phyloP scores from a whole-genome alignment of 2,329 filamentous ascomycete genomes.

The Fusarium sp. region DNA sequence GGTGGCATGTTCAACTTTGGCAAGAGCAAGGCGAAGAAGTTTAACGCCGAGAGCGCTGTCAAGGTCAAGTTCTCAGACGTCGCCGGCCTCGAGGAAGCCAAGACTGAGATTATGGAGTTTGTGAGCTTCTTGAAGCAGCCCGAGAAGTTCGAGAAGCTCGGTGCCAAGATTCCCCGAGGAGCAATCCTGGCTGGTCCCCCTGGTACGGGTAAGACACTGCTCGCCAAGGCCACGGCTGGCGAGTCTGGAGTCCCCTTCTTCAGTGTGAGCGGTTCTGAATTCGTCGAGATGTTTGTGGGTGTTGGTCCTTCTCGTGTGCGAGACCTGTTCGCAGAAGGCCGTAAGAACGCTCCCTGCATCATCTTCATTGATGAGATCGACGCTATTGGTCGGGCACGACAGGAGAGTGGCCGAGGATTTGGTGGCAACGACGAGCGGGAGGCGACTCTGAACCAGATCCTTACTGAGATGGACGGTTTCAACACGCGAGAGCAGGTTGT shows the following conservation, averaged over 20 bases:
- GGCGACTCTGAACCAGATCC: slow-evolving; percentile 95
- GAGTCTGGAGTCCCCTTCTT: slow-evolving; percentile 98
- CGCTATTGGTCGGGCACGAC: slow-evolving; percentile 91
- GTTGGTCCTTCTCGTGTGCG: slow-evolving; percentile 95
- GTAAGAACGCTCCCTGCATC: slow-evolving; percentile 97
- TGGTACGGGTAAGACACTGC: slow-evolving; percentile 96
- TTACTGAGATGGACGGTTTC: slow-evolving; percentile 99
- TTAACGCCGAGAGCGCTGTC: slow-evolving; percentile 96
- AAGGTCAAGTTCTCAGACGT: slow-evolving; percentile 98
- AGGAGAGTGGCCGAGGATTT: slow-evolving; percentile 76
- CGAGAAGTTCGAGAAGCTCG: slow-evolving; percentile 90
- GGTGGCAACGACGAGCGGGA: slow-evolving; percentile 98
- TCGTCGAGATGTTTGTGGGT: slow-evolving; percentile 99
- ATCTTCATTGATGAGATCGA: slow-evolving; percentile 99
- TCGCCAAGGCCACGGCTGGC: slow-evolving; percentile 97
- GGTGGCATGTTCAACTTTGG: slow-evolving; percentile 95
- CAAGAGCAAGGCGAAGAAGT: slow-evolving; percentile 94
- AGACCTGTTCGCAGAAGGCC: slow-evolving; percentile 92
- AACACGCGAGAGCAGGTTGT: slow-evolving; percentile 97
- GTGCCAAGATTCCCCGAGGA: slow-evolving; percentile 96
- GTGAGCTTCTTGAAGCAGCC: slow-evolving; percentile 97
- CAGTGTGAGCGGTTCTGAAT: slow-evolving; percentile 97
- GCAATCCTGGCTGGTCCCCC: slow-evolving; percentile 97
- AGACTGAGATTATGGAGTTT: slow-evolving; percentile 99
- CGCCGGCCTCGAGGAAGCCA: slow-evolving; percentile 97